Base-by-base conservation (phyloP, 306 rosid species). In the Dryas drummondii region DNA sequence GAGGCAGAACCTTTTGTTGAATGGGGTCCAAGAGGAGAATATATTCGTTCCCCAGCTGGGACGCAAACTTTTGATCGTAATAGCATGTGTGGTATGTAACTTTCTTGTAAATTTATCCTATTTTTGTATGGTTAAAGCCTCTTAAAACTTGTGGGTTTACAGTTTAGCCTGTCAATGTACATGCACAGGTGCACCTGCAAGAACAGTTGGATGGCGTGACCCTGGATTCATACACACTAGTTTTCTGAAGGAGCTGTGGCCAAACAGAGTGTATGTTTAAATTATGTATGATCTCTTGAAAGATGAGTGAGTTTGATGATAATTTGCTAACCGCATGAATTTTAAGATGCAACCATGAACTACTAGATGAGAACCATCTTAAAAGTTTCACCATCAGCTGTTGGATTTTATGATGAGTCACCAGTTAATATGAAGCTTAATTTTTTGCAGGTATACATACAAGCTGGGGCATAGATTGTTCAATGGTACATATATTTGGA, bases 131-230 rank as follows among this genome's bases (percentile, higher is more conserved):
- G 45, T 68, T 22, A 49, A 40, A 10, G 26, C 58, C 58, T 50
- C 8, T 49, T 49, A 7, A 26, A 49, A 6, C 15, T 63, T 27
- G 62, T 27, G 10, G 16, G 68, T 40, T 62, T 3, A 32, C 66
- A 22, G 16, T 47, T 67, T 68, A 66, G 44, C 64, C 74, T 64
- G 15, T 53, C 9, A 17, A 73, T 42, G 22, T 60, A 42, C 27
- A 53, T 72, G 51, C 72, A 45, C 70, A 94, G 98, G 97, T 74
- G 97, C 92, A 75, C 97, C 96, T 1, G 98, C 97, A 68, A 84
- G 91, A 63, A 91, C 96, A 10, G 94, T 87, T 78, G 98, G 98
- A 72, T 94, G 97, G 98, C 94, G 96, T 52, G 97, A 90, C 63
- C 98, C 98, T 6, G 96, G 96, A 54, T 93, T 78, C 85, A 88